phyloP scores from a whole-genome alignment of 2,329 filamentous ascomycete genomes.

The Amauroascus verrucosus region DNA sequence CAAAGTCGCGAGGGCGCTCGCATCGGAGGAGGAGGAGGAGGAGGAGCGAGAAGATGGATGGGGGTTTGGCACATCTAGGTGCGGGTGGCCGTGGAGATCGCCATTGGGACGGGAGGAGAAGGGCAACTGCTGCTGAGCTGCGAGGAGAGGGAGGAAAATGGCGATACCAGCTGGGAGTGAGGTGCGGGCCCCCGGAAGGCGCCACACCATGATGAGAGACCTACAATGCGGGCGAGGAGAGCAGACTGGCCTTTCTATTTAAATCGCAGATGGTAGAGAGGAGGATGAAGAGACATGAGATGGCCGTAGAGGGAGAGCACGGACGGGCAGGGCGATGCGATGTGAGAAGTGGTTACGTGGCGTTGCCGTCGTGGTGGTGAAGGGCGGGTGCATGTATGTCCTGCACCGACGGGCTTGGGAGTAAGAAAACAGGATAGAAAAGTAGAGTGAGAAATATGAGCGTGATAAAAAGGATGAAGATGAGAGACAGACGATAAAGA shows the following conservation, averaged over 20 bases:
- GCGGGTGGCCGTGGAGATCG: slow-evolving; percentile 20
- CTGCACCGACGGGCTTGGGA: too few relatives aligned
- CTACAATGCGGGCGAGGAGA: slow-evolving; percentile 6
- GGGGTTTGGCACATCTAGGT: slow-evolving; percentile 15
- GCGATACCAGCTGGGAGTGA: slow-evolving; percentile 48
- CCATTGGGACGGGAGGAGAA: slow-evolving; percentile 23
- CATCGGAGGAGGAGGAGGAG: slow-evolving; percentile 45
- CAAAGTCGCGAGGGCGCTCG: slow-evolving; percentile 94
- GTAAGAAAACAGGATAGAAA: too few relatives aligned
- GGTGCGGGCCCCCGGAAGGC: slow-evolving; percentile 50
- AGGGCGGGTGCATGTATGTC: not conserved
- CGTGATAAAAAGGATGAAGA: not conserved
- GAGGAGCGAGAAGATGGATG: not conserved
- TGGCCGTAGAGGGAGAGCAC: not conserved
- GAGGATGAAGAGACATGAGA: not conserved
- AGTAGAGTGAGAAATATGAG: too few relatives aligned
- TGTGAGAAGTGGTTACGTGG: not conserved
- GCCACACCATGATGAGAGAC: slow-evolving; percentile 49
- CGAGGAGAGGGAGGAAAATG: slow-evolving; percentile 49
- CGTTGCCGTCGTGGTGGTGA: not conserved
- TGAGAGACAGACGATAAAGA: not conserved
- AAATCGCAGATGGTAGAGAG: not conserved
- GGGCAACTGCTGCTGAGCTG: slow-evolving; percentile 55
- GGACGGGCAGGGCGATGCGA: not conserved
- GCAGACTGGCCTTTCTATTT: not conserved